A percentile compares a stretch with the other conserved stretches of the same genome.
Evolutionary conservation across 148 eudicot species (phyloP).

Genomic region (Vaccinium myrtillus): DNA sequence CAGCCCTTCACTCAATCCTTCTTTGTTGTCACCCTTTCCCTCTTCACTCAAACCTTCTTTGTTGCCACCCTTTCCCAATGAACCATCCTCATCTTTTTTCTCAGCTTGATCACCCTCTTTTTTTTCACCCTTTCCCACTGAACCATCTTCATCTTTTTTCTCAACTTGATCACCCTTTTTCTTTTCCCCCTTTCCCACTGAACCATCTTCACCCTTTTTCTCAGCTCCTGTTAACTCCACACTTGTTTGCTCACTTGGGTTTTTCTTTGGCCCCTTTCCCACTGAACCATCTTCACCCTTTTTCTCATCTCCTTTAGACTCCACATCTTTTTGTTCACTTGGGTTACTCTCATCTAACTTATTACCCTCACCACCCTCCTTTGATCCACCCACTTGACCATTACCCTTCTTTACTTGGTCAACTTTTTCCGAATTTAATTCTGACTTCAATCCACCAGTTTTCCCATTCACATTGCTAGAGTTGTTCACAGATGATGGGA

Average conservation of each 20-base stretch:
- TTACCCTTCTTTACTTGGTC: conserved; percentile 21
- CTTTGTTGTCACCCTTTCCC: conserved; percentile 11
- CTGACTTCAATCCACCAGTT: conserved; percentile 17
- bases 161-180: neutral
- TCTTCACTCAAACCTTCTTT: conserved; percentile 1
- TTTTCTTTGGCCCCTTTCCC: neutral
- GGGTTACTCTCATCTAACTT: conserved; percentile 16
- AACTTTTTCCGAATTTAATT: conserved; percentile 11
- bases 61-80: conserved; percentile 15
- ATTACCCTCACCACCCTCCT: conserved; percentile 19
- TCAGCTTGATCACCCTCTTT: conserved; percentile 7
- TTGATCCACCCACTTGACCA: conserved; percentile 18
- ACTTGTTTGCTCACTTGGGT: too few species aligned
- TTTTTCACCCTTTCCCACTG: conserved; percentile 14
- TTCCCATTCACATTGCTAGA: conserved; percentile 16
- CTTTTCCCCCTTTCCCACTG: neutral
- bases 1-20: conserved; percentile 13
- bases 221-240: neutral
- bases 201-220: conserved; percentile 23
- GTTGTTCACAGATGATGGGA: neutral
- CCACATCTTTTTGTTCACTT: conserved; percentile 23
- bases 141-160: neutral
- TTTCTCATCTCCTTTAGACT: conserved; percentile 21
- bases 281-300: conserved; percentile 22
- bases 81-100: neutral